phyloP scores from a whole-genome alignment of 2,329 filamentous ascomycete genomes.

The Berkeleyomyces rouxiae region DNA sequence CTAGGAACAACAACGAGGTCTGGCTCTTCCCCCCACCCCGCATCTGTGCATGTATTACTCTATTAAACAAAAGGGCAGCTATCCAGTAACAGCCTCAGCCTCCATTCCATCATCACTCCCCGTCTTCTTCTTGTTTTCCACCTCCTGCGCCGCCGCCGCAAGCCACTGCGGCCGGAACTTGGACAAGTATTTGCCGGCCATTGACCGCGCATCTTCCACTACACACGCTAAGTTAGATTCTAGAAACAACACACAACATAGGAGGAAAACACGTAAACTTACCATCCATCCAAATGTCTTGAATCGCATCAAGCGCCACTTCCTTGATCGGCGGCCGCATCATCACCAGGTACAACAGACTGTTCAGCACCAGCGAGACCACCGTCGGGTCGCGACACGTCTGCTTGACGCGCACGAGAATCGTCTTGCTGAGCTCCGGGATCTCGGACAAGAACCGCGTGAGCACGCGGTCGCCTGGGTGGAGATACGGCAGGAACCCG shows the following conservation, averaged over 20 bases:
- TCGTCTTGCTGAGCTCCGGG: constrained; percentile 54
- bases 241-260: background rate
- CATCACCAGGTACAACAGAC: constrained; percentile 49
- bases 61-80: no score
- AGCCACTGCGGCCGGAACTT: constrained; percentile 43
- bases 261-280: constrained; percentile 22
- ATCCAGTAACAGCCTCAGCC: background rate
- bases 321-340: constrained; percentile 49
- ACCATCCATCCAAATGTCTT: constrained; percentile 52
- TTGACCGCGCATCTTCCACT: constrained; percentile 46
- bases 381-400: constrained; percentile 51
- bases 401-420: constrained; percentile 56
- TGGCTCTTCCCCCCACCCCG: background rate
- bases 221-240: background rate
- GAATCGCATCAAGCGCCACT: constrained; percentile 45
- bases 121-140: constrained; percentile 1
- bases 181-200: constrained; percentile 44
- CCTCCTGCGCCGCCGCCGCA: constrained; percentile 16
- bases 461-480: constrained; percentile 74
- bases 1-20: background rate
- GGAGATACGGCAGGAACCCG: constrained; percentile 78
- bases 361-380: constrained; percentile 45
- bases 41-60: background rate
- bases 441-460: constrained; percentile 87
- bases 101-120: background rate